phyloP scores from a whole-genome alignment of 2,329 filamentous ascomycete species.

The Cladosporium sp. region DNA sequence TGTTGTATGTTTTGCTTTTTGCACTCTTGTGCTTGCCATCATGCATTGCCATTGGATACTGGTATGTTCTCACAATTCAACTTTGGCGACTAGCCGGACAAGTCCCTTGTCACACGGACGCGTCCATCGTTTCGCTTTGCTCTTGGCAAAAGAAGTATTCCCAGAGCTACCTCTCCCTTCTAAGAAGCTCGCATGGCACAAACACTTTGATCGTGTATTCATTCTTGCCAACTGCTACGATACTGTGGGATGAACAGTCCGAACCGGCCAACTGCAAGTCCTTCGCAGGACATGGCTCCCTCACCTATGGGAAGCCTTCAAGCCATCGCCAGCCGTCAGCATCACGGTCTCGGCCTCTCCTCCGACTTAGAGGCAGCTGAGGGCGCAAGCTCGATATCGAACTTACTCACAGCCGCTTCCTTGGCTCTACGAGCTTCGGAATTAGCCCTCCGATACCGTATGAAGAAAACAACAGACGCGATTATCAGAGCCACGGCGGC shows the following conservation, averaged over 20 bases:
- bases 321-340: background rate
- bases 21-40: too few relatives aligned
- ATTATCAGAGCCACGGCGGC: constrained; percentile 24
- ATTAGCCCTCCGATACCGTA: constrained; percentile 21
- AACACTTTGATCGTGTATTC: too few relatives aligned
- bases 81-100: too few relatives aligned
- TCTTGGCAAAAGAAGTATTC: too few relatives aligned
- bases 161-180: too few relatives aligned
- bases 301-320: background rate
- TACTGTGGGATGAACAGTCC: background rate
- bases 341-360: background rate
- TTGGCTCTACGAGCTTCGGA: constrained; percentile 13
- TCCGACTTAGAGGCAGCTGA: background rate
- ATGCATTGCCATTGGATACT: too few relatives aligned
- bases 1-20: too few relatives aligned
- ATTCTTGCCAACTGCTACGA: background rate
- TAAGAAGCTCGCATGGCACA: too few relatives aligned
- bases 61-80: too few relatives aligned
- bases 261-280: background rate
- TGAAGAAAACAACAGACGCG: constrained; percentile 26
- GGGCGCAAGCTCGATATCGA: constrained; percentile 12
- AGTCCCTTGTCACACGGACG: too few relatives aligned
- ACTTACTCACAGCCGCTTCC: constrained; percentile 11
- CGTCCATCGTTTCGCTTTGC: too few relatives aligned
- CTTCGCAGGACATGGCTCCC: background rate